Base-by-base conservation (phyloP, 2,329 filamentous ascomycete species). In the Laburnicola sp. region DNA sequence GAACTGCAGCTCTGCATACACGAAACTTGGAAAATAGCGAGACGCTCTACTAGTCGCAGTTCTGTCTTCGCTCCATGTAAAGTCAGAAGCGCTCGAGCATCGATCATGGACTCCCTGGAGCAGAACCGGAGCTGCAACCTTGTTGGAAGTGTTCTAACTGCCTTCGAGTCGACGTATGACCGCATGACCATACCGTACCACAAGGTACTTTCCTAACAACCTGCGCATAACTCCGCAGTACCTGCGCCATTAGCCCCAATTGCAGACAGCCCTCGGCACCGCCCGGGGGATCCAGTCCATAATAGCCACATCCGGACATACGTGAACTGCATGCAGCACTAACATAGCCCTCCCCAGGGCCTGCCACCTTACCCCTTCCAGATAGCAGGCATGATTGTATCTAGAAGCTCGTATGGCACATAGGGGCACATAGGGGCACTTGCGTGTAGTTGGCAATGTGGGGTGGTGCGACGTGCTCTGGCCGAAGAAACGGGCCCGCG, bases 171-270 rank as follows among this genome's bases (percentile, higher is more conserved):
- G 10, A 41, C n/a, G 4, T 30, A 9, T 10, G 6, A 25, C 41
- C 35, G 30, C 41, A 44, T 34, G 6, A 1, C 26, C 41, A 31
- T 34, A 25, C 6, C 30, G 16, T 16, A 16, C 16, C 16, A 1
- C 16, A 16, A 16, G 16, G 16, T 16, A 16, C 16, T 16, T 16
- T 16, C 16, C 16, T 16, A 16, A 16, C 16, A 16, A 16, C 16
- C 16, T 16, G 16, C 16, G 16, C 16, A 16, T 16, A 16, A 16
- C 30, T 26, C 30, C 30, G 22, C 22, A 23, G 41, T 44, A 44
- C 41, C 41, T 44, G 41, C 41, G 41, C 41, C 41, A 26, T 44
- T 44, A 44, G 41, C 10, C 6, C 35, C 22, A 28, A 16, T 16
- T 9, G 21, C 3, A 16, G n/a, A 26, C n/a, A 31, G 22, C 4